A percentile compares a stretch with the other conserved stretches of the same genome.
These are phyloP conservation scores for Kurtzmaniella fragi DNA, from an alignment of 805 yeast species.

Conservation along the genomic window DNA sequence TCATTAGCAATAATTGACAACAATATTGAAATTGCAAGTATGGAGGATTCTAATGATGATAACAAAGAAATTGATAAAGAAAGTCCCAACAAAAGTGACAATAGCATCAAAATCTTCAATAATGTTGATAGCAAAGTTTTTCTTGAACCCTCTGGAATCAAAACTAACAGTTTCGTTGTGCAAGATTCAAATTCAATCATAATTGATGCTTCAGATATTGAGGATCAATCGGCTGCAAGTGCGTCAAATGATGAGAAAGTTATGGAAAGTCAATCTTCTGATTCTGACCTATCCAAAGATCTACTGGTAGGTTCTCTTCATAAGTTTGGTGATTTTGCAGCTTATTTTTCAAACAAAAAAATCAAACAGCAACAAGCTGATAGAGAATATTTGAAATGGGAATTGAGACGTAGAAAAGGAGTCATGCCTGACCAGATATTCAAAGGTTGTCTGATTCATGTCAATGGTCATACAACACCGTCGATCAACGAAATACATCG, in stretches of 20 bases:
- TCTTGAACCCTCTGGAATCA: too few species aligned
- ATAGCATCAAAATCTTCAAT: too few species aligned
- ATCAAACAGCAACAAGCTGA: conserved; percentile 59
- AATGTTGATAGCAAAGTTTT: too few species aligned
- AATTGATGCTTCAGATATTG: conserved; percentile 9
- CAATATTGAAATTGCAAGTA: conserved; percentile 3
- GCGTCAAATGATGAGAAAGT: too few species aligned
- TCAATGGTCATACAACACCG: conserved; percentile 88
- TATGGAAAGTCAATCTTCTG: neutral
- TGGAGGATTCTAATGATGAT: neutral
- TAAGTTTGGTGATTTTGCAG: conserved; percentile 61
- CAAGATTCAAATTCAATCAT: conserved; percentile 3
- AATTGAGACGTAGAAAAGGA: conserved; percentile 28
- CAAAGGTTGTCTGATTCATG: conserved; percentile 59
- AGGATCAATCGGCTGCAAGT: too few species aligned
- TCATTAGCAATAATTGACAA: neutral
- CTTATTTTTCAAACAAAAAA: conserved; percentile 59
- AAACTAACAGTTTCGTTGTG: neutral
- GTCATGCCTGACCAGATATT: conserved; percentile 41
- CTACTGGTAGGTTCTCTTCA: conserved; percentile 34
- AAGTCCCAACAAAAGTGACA: too few species aligned
- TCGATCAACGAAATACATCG: conserved; percentile 69
- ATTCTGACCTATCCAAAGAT: conserved; percentile 9
- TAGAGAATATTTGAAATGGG: conserved; percentile 46
- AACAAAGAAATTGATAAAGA: neutral